Evolutionary conservation across 345 rosid species (phyloP).

Genomic region (Dovyalis caffra): DNA sequence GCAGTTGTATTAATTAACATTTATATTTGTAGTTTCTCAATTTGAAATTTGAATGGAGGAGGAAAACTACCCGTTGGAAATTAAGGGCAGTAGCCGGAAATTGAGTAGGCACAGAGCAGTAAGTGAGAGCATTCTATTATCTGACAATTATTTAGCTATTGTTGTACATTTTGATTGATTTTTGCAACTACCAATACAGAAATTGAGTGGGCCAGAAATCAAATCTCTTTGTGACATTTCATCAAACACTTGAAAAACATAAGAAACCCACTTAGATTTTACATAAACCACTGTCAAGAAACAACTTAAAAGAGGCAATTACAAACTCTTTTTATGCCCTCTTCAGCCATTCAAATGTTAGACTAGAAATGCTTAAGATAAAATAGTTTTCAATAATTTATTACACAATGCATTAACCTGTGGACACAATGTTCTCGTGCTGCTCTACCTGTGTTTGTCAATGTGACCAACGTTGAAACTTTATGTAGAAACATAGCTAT

Average conservation of each 20-base stretch:
- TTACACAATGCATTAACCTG: neutral
- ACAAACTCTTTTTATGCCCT: neutral
- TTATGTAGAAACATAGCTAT: neutral
- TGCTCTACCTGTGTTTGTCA: neutral
- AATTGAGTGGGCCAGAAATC: too few species aligned
- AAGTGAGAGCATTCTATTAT: too few species aligned
- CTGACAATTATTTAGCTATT: too few species aligned
- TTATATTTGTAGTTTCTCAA: too few species aligned
- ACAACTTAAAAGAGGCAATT: neutral
- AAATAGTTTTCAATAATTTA: neutral
- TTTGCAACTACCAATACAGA: neutral
- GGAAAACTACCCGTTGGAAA: neutral
- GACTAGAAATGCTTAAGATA: neutral
- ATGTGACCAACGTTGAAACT: neutral
- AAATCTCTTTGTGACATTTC: too few species aligned
- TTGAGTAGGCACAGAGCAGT: too few species aligned
- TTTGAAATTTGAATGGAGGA: neutral
- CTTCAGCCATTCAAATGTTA: neutral
- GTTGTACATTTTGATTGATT: too few species aligned
- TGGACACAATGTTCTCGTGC: neutral
- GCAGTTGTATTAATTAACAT: too few species aligned
- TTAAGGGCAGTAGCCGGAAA: too few species aligned
- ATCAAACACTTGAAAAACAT: too few species aligned
- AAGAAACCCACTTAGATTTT: too few species aligned
- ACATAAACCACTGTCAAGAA: too few species aligned